Evolutionary conservation across 768 basidiomycete species (phyloP).

Genomic region (Aureoboletus auriporus): DNA sequence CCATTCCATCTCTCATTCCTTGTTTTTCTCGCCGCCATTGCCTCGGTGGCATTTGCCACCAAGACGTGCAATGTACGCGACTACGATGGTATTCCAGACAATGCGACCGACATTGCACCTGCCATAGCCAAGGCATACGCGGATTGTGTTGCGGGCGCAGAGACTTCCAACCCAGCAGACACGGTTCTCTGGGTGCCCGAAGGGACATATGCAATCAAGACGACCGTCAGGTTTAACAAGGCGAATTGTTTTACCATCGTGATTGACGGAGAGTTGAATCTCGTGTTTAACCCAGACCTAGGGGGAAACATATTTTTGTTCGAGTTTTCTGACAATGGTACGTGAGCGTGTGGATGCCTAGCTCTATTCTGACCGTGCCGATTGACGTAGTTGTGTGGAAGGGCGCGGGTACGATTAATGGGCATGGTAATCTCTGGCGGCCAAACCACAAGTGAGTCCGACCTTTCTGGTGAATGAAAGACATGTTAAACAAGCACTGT

Average conservation of each 20-base stretch:
- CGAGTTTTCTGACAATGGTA: not conserved
- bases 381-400: slow-evolving; percentile 5
- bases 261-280: slow-evolving; percentile 3
- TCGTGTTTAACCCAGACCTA: not conserved
- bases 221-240: not conserved
- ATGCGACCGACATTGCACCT: slow-evolving; percentile 1
- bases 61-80: slow-evolving; percentile 8
- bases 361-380: not conserved
- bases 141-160: not conserved
- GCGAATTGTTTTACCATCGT: not conserved
- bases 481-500: not conserved
- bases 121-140: slow-evolving; percentile 3
- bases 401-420: slow-evolving; percentile 5
- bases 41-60: not conserved
- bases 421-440: slow-evolving; percentile 5
- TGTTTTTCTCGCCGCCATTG: not conserved
- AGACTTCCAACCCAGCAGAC: not conserved
- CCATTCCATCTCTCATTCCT: not conserved
- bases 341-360: not conserved
- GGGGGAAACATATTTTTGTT: slow-evolving; percentile 4
- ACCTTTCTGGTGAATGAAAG: not conserved
- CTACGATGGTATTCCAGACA: slow-evolving; percentile 10
- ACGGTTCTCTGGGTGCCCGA: slow-evolving; percentile 7
- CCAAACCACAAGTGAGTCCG: not conserved
- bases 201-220: slow-evolving; percentile 2